Percentiles rank a stretch among this genome's conserved stretches.
Conservation (phyloP, 1,284 basidiomycete genomes). For the Pseudozyma tsukubaensis region DNA sequence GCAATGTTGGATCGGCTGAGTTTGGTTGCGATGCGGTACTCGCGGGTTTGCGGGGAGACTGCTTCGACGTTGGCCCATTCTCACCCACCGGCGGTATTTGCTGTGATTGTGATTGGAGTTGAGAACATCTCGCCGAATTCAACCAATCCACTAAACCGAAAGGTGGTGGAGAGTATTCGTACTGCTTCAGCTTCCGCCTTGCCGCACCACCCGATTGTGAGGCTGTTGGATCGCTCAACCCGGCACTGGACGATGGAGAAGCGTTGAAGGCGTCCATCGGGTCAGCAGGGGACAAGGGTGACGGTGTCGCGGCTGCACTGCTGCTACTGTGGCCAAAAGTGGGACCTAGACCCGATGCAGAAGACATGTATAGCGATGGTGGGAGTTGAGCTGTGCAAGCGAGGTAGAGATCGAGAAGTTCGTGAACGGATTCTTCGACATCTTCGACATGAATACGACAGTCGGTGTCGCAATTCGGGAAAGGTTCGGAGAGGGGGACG, state of each 20-base stretch:
- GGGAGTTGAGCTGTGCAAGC: slow-evolving; percentile 29
- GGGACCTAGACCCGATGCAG: not conserved
- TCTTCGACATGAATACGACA: slow-evolving; percentile 40
- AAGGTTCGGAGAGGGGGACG: slow-evolving; percentile 31
- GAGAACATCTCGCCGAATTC: slow-evolving; percentile 26
- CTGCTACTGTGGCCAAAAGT: not conserved
- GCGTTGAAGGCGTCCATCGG: slow-evolving; percentile 20
- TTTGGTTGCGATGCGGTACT: not conserved
- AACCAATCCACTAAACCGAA: slow-evolving; percentile 49
- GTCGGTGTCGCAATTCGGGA: slow-evolving; percentile 19
- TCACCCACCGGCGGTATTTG: not conserved
- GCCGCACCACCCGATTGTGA: slow-evolving; percentile 3
- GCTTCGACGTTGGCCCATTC: too few relatives aligned
- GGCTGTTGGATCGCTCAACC: slow-evolving; percentile 11
- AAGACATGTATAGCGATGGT: slow-evolving; percentile 35
- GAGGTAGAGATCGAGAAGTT: slow-evolving; percentile 51
- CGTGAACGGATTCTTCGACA: slow-evolving; percentile 50
- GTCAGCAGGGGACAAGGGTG: slow-evolving; percentile 47
- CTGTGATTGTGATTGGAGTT: slow-evolving; percentile 13
- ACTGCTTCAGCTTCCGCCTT: slow-evolving; percentile 31
- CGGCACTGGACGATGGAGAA: slow-evolving; percentile 30
- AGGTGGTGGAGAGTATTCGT: slow-evolving; percentile 52
- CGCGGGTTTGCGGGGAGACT: not conserved
- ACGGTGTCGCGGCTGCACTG: slow-evolving; percentile 26
- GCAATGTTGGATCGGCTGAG: slow-evolving; percentile 18